Percentiles rank a stretch among this genome's conserved stretches.
phyloP scores from a whole-genome alignment of 2,329 filamentous ascomycete genomes.

The Microcyclospora pomicola region DNA sequence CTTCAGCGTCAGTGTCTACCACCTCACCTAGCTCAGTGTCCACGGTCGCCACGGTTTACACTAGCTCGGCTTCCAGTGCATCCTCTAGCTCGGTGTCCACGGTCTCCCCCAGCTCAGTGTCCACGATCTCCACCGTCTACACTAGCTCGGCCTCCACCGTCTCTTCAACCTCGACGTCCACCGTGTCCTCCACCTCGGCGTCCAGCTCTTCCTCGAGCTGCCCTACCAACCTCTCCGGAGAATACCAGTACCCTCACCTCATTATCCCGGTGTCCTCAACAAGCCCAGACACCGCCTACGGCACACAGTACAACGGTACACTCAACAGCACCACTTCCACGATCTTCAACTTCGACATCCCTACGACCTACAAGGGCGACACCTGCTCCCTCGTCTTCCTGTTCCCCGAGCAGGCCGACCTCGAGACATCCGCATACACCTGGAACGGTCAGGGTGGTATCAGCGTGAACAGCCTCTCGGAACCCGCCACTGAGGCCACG shows the following conservation, averaged over 20 bases:
- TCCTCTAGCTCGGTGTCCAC: no score
- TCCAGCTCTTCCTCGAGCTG: constrained; percentile 10
- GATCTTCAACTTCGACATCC: constrained; percentile 36
- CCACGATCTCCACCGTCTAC: no score
- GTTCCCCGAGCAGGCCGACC: constrained; percentile 25
- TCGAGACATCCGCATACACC: constrained; percentile 24
- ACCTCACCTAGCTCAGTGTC: not conserved
- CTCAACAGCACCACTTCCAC: constrained; percentile 26
- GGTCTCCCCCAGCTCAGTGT: no score
- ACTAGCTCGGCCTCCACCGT: no score
- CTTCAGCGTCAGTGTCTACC: not conserved
- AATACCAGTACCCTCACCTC: constrained; percentile 25
- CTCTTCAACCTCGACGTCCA: no score
- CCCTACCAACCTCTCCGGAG: constrained; percentile 19
- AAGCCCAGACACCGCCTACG: constrained; percentile 26
- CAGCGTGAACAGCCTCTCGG: constrained; percentile 15
- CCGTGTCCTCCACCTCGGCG: not conserved
- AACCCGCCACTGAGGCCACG: constrained; percentile 8
- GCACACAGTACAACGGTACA: constrained; percentile 26
- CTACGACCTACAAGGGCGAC: constrained; percentile 24
- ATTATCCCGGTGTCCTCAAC: constrained; percentile 25
- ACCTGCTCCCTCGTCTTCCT: constrained; percentile 37
- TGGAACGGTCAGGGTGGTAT: constrained; percentile 27
- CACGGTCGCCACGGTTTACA: not conserved
- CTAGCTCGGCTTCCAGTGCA: not conserved